Evolutionary conservation across 306 rosid genomes (phyloP).

Genomic region (Prunus mira): DNA sequence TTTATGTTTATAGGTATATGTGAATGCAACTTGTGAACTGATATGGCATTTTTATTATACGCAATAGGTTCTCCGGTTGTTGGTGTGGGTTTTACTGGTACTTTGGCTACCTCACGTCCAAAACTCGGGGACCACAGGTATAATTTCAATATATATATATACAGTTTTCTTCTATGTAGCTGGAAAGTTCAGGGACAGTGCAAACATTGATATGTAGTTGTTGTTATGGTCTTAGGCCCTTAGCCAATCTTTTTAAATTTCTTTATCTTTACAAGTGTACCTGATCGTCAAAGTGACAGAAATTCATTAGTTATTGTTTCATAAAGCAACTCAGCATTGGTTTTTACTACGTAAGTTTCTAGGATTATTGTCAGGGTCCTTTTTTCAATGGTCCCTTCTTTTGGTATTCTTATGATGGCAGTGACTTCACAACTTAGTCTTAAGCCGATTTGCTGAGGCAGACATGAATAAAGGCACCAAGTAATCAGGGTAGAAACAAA

Average conservation of each 20-base stretch:
- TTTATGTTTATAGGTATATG: not conserved
- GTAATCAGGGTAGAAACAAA: not conserved
- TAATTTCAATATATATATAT: not conserved
- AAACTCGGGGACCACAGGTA: constrained; percentile 89
- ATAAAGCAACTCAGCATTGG: not conserved
- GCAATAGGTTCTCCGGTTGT: constrained; percentile 70
- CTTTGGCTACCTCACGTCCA: constrained; percentile 61
- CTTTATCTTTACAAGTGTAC: not conserved
- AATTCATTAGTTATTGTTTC: not conserved
- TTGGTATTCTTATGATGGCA: not conserved
- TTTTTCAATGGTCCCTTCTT: not conserved
- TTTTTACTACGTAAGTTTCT: too few species aligned
- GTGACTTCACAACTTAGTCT: not conserved
- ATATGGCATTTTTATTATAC: constrained; percentile 18
- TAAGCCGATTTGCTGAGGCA: not conserved
- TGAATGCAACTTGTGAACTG: constrained; percentile 17
- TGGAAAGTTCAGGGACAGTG: not conserved
- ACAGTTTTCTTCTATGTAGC: not conserved
- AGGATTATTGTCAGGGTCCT: not conserved
- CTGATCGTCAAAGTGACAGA: not conserved
- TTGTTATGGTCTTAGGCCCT: not conserved
- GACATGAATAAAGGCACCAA: not conserved
- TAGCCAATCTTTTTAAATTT: not conserved
- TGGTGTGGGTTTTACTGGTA: constrained; percentile 88
- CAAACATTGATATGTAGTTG: not conserved